Evolutionary conservation across 2,329 filamentous ascomycete genomes (phyloP).

Genomic region (Diaporthe helianthi): DNA sequence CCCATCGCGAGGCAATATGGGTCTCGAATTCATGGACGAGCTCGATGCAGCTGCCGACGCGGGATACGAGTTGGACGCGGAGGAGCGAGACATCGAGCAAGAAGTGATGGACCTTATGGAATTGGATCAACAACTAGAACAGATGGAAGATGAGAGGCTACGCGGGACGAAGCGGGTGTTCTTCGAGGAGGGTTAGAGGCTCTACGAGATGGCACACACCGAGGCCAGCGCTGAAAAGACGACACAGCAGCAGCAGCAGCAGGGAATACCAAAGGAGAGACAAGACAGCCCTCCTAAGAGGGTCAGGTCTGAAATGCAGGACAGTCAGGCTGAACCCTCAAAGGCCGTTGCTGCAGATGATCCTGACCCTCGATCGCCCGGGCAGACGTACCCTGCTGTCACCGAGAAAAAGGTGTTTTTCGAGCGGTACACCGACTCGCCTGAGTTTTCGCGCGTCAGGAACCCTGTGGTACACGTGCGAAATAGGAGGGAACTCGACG

Average conservation of each 20-base stretch:
- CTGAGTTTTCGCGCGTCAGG: conserved; percentile 25
- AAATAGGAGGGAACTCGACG: background rate
- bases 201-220: conserved; percentile 33
- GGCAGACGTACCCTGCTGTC: background rate
- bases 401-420: conserved; percentile 29
- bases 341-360: background rate
- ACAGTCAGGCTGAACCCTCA: conserved; percentile 1
- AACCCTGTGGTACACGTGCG: conserved; percentile 29
- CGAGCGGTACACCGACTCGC: conserved; percentile 29
- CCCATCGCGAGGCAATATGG: conserved; percentile 39
- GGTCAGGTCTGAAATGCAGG: background rate
- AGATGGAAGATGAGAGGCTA: conserved; percentile 58
- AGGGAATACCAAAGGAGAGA: background rate
- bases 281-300: background rate
- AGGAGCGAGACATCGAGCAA: conserved; percentile 60
- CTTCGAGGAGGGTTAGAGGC: conserved; percentile 52
- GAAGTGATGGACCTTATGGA: conserved; percentile 72
- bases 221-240: conserved; percentile 14
- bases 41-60: conserved; percentile 61
- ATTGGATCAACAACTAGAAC: conserved; percentile 66
- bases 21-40: conserved; percentile 58
- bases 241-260: background rate
- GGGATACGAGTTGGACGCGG: conserved; percentile 54
- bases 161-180: conserved; percentile 59
- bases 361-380: background rate